Evolutionary conservation across 2,329 filamentous ascomycete species (phyloP), one percentile per base, ranked within the genome.

Genomic region (Didymellaceae sp.): DNA sequence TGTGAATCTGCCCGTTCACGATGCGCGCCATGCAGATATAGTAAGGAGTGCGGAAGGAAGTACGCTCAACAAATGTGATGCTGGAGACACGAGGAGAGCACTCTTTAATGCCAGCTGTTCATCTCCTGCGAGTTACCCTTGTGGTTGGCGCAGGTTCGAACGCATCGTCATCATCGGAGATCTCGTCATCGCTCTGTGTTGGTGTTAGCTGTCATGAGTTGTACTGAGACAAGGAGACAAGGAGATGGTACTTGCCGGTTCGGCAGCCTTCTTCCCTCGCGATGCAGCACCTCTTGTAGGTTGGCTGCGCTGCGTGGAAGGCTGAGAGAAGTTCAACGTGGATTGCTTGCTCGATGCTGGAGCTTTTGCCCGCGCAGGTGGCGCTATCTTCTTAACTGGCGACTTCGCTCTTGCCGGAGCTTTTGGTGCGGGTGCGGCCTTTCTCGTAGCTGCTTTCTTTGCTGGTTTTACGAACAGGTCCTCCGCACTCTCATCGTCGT

Each of bases 401-500:
- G 51, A 54, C 35, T 49, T 54, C 11, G 34, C 33, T 34, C 33
- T 39, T 1, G 58, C 41, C 24, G 65, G 42, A 9, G 62, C 52
- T 43, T 52, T 45, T 42, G 48, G 48, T 28, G 61, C 48, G 25
- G 63, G 52, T 30, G 58, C 38, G n/a, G 60, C 7, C 48, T 70
- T 72, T 54, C 61, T 72, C 18, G 60, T 55, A n/a, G 66, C 57
- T 5, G 63, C 58, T 32, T 66, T 70, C 55, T 61, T 60, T 21
- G 56, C 35, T 41, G 66, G 59, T 37, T 62, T 71, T 34, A 78
- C 74, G 49, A 80, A 79, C 1, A 79, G 63, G 6, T 68, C 69
- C 24, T 74, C 67, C n/a, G 67, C 72, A 8, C 80, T 80, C 13
- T 81, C 80, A 17, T 78, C 66, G 18, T 76, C 77, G 5, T 77